Conservation (phyloP, 768 basidiomycete genomes). For the Leccinum fibrillosum region DNA sequence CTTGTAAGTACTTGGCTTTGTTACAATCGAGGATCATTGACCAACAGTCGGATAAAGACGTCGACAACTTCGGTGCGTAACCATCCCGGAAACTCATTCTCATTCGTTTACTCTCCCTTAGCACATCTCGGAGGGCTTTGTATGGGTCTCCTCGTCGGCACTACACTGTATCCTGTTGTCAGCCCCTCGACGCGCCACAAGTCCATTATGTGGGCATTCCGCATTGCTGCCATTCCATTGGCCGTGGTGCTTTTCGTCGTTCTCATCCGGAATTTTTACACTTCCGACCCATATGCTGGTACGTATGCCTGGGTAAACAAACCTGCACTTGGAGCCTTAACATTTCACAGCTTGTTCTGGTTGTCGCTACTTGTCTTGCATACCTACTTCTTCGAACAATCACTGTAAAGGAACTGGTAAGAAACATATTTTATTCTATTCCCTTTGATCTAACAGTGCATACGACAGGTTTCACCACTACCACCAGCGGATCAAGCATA, state of each 20-base stretch:
- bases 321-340: not conserved
- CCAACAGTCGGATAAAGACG: conserved; percentile 41
- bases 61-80: conserved; percentile 83
- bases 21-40: conserved; percentile 11
- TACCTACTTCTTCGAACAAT: conserved; percentile 72
- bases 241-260: conserved; percentile 80
- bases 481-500: conserved; percentile 30
- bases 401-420: conserved; percentile 53
- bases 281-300: conserved; percentile 81
- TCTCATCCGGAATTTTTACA: conserved; percentile 87
- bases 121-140: conserved; percentile 87
- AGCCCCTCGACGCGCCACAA: conserved; percentile 74
- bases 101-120: conserved; percentile 24
- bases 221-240: conserved; percentile 70
- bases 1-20: conserved; percentile 49
- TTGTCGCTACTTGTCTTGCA: conserved; percentile 87
- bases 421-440: not conserved
- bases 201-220: conserved; percentile 66
- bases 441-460: conserved; percentile 2
- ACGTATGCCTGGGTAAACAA: conserved; percentile 22
- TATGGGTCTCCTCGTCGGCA: conserved; percentile 80
- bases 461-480: conserved; percentile 27
- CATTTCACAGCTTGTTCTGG: conserved; percentile 66
- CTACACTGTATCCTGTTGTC: conserved; percentile 86
- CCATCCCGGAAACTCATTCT: not conserved